Percentiles rank a stretch among this genome's conserved stretches.
phyloP scores from a whole-genome alignment of 805 yeast genomes.

The Saturnispora sekii region DNA sequence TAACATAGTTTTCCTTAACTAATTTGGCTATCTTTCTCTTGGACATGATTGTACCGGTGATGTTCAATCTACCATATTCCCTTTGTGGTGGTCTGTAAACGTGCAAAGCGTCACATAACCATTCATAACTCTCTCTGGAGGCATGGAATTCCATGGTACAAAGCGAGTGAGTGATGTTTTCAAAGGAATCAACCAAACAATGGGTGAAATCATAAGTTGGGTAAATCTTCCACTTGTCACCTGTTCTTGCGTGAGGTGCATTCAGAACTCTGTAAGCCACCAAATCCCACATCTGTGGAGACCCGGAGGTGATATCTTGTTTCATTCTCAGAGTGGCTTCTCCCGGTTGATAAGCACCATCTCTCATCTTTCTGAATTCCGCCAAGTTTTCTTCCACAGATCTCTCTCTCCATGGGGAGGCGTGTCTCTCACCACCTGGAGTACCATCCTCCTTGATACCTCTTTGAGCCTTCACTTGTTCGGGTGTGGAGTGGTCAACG shows the following conservation, averaged over 20 bases:
- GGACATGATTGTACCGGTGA: slow-evolving; percentile 89
- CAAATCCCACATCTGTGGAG: slow-evolving; percentile 99
- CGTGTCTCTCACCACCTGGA: slow-evolving; percentile 83
- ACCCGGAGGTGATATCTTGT: slow-evolving; percentile 80
- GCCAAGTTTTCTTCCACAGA: slow-evolving; percentile 63
- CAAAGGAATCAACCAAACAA: slow-evolving; percentile 96
- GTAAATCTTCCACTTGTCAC: slow-evolving; percentile 93
- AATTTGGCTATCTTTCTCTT: slow-evolving; percentile 93
- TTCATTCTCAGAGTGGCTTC: slow-evolving; percentile 96
- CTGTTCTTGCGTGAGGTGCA: slow-evolving; percentile 93
- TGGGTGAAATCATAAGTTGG: slow-evolving; percentile 99
- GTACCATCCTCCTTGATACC: slow-evolving; percentile 90
- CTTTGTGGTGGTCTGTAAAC: slow-evolving; percentile 98
- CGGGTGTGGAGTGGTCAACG: slow-evolving; percentile 89
- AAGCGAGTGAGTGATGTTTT: slow-evolving; percentile 89
- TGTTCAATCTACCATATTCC: slow-evolving; percentile 93
- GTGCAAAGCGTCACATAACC: slow-evolving; percentile 93
- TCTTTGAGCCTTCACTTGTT: slow-evolving; percentile 80
- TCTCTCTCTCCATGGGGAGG: slow-evolving; percentile 68
- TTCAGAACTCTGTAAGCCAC: slow-evolving; percentile 93
- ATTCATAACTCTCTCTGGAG: slow-evolving; percentile 92
- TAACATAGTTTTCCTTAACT: slow-evolving; percentile 69
- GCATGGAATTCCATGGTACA: slow-evolving; percentile 93
- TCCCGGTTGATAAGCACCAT: slow-evolving; percentile 81
- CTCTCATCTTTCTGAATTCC: slow-evolving; percentile 86